A percentile compares a stretch with the other conserved stretches of the same genome.
phyloP scores from a whole-genome alignment of 306 rosid species.

The Prunus davidiana region DNA sequence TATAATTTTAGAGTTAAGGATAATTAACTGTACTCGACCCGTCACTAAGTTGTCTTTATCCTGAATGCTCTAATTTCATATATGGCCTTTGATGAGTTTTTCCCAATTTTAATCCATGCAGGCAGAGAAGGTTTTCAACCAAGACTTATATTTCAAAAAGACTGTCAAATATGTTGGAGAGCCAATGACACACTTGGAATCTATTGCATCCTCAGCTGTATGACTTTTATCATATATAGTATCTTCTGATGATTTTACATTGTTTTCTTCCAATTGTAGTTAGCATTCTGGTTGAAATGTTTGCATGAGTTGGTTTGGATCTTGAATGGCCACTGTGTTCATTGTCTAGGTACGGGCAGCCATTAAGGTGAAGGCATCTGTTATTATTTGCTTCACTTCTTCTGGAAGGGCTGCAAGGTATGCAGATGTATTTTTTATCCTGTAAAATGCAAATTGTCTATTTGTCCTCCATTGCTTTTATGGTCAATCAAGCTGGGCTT shows the following conservation, averaged over 20 bases:
- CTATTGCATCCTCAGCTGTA: constrained; percentile 99
- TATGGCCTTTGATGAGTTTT: background rate
- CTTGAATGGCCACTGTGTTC: constrained; percentile 18
- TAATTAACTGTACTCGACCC: background rate
- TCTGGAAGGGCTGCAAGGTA: constrained; percentile 99
- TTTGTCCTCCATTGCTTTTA: background rate
- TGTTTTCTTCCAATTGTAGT: constrained; percentile 18
- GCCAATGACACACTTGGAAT: constrained; percentile 98
- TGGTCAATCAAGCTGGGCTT: background rate
- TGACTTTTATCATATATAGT: background rate
- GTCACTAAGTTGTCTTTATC: background rate
- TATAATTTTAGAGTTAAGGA: background rate
- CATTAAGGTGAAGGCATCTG: constrained; percentile 96
- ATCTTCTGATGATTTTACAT: background rate
- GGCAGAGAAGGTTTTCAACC: constrained; percentile 99
- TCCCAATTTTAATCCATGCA: constrained; percentile 32
- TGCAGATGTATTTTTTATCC: background rate
- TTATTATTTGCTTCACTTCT: constrained; percentile 92
- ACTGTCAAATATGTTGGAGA: constrained; percentile 92
- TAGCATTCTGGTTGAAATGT: constrained; percentile 4
- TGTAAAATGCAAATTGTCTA: background rate
- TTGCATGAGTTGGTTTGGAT: constrained; percentile 9
- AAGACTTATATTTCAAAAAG: constrained; percentile 89
- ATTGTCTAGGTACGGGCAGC: constrained; percentile 89
- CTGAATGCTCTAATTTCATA: background rate